phyloP scores from a whole-genome alignment of 768 basidiomycete species.

The Cubamyces sp. region DNA sequence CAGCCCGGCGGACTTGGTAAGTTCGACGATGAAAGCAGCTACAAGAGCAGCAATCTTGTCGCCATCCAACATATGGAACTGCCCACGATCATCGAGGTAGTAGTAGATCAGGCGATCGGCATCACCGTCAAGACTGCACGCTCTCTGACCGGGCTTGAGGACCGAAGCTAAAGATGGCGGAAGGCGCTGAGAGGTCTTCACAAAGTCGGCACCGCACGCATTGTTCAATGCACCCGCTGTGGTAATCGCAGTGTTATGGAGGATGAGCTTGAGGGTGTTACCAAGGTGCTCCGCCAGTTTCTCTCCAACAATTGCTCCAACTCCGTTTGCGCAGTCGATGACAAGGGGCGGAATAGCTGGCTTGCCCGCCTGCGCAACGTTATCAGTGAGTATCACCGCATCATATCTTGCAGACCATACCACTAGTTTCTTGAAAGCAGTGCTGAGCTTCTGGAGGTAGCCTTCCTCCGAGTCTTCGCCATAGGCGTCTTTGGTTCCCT shows the following conservation, averaged over 20 bases:
- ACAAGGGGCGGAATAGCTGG: slow-evolving; percentile 59
- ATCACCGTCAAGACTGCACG: slow-evolving; percentile 95
- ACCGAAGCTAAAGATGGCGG: slow-evolving; percentile 74
- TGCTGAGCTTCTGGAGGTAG: slow-evolving; percentile 81
- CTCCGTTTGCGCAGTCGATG: slow-evolving; percentile 99
- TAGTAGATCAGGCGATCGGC: slow-evolving; percentile 97
- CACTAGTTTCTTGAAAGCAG: slow-evolving; percentile 84
- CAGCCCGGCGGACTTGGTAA: slow-evolving; percentile 84
- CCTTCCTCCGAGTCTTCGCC: slow-evolving; percentile 82
- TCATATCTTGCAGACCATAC: slow-evolving; percentile 50
- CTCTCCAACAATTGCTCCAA: slow-evolving; percentile 76
- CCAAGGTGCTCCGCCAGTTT: slow-evolving; percentile 65
- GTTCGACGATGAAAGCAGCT: slow-evolving; percentile 89
- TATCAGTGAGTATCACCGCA: background rate
- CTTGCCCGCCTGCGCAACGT: slow-evolving; percentile 56
- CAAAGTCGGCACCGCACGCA: slow-evolving; percentile 92
- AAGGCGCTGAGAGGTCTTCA: slow-evolving; percentile 89
- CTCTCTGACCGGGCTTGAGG: slow-evolving; percentile 75
- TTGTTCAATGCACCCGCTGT: slow-evolving; percentile 80
- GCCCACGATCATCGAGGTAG: slow-evolving; percentile 76
- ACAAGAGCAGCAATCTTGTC: slow-evolving; percentile 97
- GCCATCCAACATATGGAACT: slow-evolving; percentile 93
- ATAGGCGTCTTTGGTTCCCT: slow-evolving; percentile 75
- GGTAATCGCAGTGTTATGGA: slow-evolving; percentile 69
- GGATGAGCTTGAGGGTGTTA: slow-evolving; percentile 59